Percentiles rank a stretch among this genome's conserved stretches.
phyloP scores from a whole-genome alignment of 495 filamentous ascomycete genomes.

The Xylaria nigripes region DNA sequence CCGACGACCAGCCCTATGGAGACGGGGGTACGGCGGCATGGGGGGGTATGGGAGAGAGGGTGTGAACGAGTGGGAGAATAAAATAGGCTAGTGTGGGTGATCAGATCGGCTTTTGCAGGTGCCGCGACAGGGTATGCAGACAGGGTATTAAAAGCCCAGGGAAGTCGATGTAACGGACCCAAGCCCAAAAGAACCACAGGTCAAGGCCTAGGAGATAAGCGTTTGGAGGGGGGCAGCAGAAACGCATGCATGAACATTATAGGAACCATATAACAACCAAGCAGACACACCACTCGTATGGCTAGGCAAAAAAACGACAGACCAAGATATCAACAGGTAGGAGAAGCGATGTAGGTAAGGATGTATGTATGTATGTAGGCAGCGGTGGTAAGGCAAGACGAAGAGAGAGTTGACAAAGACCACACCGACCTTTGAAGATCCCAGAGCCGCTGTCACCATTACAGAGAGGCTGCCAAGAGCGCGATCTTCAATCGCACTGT shows the following conservation, averaged over 20 bases:
- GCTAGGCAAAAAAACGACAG: background rate
- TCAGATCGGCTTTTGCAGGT: conserved; percentile 14
- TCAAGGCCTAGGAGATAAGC: background rate
- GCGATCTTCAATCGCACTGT: conserved; percentile 13
- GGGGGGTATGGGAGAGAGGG: conserved; percentile 1
- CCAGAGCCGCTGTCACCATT: conserved; percentile 11
- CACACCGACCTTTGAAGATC: conserved; percentile 13
- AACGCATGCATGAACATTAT: conserved; percentile 1
- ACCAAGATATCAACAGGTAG: background rate
- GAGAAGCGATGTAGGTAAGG: background rate
- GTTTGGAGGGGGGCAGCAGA: background rate
- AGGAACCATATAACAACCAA: background rate
- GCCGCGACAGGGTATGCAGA: conserved; percentile 11
- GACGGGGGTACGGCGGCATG: conserved; percentile 1
- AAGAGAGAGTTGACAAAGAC: conserved; percentile 1
- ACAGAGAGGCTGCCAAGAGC: conserved; percentile 14
- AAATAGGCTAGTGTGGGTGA: conserved; percentile 10
- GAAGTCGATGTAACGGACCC: conserved; percentile 2
- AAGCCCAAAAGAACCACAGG: background rate
- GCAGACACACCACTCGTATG: background rate
- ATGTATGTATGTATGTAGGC: background rate
- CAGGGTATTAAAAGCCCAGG: conserved; percentile 7
- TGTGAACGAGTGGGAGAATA: conserved; percentile 13
- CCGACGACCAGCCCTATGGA: conserved; percentile 12
- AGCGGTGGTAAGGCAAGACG: background rate